Evolutionary conservation across 148 eudicot species (phyloP), one percentile per base, ranked within the genome.

Genomic region (Fallopia convolvulus): DNA sequence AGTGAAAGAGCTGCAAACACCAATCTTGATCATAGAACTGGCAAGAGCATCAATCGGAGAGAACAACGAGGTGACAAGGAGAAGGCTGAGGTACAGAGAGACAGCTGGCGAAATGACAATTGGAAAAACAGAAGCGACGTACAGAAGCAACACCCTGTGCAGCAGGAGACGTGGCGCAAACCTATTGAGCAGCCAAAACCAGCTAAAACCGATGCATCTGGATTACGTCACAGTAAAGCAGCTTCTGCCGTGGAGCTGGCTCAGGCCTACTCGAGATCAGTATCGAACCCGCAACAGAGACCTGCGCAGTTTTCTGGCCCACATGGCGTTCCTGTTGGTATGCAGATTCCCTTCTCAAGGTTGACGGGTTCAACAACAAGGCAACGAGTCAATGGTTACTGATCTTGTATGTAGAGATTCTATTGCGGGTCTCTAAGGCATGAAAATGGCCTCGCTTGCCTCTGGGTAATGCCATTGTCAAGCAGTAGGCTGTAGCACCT

Each of bases 171-270:
- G 23, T 95, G 99, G 99, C 97, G 97, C 72, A 95, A 88, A 72
- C 97, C 97, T 7, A 81, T 88, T 71, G 89, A 87, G 52, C 84
- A 83, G 76, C 79, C 86, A 15, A 84, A 87, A 77, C 80, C 85
- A 10, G 77, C 78, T 14, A 77, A 84, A 7, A 21, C 88, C 39
- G 86, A 81, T 75, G 80, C 80, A 66, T 58, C 88, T 17, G 88
- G 86, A 10, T 68, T 76, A 53, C 94, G 94, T 41, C 84, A 66
- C 58, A 93, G 97, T 15, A 95, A 95, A 85, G 95, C 91, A 11
- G 93, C 90, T 79, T 92, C 99, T 7, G 97, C 99, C 73, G 90
- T 91, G 60, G 99, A 95, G 81, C 94, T 95, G 70, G 99, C 90
- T 33, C 92, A 88, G 78, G 93, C 97, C 61, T 95, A 92, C 82